Conservation (phyloP, 2,329 filamentous ascomycete genomes). For the Pestalotiopsis sp. region DNA sequence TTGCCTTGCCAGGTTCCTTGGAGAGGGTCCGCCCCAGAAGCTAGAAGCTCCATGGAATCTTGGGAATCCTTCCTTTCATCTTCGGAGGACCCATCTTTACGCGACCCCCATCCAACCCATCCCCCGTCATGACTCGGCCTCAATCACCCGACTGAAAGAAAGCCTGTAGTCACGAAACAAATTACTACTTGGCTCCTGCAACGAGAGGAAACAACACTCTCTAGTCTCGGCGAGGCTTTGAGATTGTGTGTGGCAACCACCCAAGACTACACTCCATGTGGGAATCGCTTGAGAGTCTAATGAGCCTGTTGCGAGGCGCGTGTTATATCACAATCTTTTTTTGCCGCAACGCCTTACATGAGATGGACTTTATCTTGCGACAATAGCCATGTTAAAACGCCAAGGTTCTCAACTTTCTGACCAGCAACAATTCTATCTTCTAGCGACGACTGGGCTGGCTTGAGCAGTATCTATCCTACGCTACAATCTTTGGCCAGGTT, state of each 20-base stretch:
- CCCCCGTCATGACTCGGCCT: not conserved
- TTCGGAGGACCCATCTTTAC: conserved; percentile 1
- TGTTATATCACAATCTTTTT: not conserved
- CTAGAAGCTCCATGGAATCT: conserved; percentile 8
- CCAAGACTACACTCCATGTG: not conserved
- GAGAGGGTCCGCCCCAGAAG: conserved; percentile 2
- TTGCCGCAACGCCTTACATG: not conserved
- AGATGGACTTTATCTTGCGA: not conserved
- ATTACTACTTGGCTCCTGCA: not conserved
- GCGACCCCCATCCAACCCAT: not conserved
- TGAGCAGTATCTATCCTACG: not conserved
- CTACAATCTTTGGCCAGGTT: not conserved
- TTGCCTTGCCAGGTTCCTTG: not conserved
- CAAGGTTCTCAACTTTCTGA: not conserved
- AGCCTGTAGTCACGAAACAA: not conserved
- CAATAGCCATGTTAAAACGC: not conserved
- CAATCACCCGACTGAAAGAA: not conserved
- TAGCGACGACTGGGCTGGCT: not conserved
- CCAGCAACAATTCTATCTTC: not conserved
- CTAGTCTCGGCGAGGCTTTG: not conserved
- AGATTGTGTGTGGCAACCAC: not conserved
- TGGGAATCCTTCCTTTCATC: conserved; percentile 6
- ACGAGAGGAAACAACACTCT: not conserved
- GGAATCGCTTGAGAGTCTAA: not conserved
- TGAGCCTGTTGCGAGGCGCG: not conserved